phyloP scores from a whole-genome alignment of 768 basidiomycete genomes.

The Termitomyces sp. region DNA sequence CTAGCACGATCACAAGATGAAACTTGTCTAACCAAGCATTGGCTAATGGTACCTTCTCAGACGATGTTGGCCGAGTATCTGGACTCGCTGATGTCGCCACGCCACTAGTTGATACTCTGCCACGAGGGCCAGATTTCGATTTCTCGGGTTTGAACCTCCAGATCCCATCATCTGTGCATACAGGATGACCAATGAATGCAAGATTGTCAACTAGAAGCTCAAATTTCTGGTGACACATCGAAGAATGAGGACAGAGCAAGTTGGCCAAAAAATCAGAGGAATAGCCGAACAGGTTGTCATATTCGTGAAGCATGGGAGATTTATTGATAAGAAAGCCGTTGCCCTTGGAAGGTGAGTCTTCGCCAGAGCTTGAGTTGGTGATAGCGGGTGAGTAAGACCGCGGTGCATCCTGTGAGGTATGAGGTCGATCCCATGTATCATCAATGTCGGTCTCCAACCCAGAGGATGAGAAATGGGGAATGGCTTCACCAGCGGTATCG shows the following conservation, averaged over 20 bases:
- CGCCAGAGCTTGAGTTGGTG: conserved; percentile 45
- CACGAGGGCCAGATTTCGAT: conserved; percentile 45
- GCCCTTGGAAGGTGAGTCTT: conserved; percentile 48
- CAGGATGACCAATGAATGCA: conserved; percentile 93
- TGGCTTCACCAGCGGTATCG: conserved; percentile 26
- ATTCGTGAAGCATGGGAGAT: conserved; percentile 39
- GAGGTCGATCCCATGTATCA: conserved; percentile 63
- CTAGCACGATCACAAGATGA: conserved; percentile 83
- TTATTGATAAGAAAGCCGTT: conserved; percentile 35
- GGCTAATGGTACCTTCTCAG: conserved; percentile 29
- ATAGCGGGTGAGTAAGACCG: conserved; percentile 46
- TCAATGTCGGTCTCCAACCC: conserved; percentile 36
- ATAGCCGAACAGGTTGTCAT: conserved; percentile 76
- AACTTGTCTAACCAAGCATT: conserved; percentile 69
- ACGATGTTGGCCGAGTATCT: conserved; percentile 23
- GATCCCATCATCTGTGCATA: conserved; percentile 69
- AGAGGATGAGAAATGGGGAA: conserved; percentile 18
- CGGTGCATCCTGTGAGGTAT: conserved; percentile 44
- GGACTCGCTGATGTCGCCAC: conserved; percentile 26
- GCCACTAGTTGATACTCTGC: conserved; percentile 45
- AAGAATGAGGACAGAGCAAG: conserved; percentile 71
- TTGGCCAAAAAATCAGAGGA: conserved; percentile 77
- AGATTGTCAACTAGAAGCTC: conserved; percentile 90
- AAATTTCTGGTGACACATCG: conserved; percentile 92
- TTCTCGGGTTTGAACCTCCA: conserved; percentile 78